phyloP scores from a whole-genome alignment of 345 rosid genomes.

The Theobroma cacao region DNA sequence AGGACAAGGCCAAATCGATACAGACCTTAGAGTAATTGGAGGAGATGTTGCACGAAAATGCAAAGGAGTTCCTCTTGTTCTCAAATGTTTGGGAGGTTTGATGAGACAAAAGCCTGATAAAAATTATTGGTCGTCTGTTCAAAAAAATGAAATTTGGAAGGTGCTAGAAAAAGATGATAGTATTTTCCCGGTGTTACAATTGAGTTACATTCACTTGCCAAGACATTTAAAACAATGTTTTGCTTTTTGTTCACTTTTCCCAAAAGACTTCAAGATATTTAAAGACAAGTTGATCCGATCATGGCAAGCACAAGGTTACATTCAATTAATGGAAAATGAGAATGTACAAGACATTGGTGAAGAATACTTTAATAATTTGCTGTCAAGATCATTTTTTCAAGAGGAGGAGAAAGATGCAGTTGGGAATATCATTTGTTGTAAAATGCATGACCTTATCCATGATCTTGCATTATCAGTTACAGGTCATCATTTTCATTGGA shows the following conservation, averaged over 20 bases:
- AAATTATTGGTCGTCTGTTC: background rate
- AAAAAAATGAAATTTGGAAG: background rate
- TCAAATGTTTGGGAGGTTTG: background rate
- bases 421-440: no score
- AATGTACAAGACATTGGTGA: no score
- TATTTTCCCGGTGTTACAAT: no score
- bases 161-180: background rate
- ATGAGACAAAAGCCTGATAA: background rate
- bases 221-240: background rate
- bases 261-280: background rate
- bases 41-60: background rate
- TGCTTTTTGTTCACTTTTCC: background rate
- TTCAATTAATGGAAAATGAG: no score
- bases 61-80: background rate
- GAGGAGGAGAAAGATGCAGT: no score
- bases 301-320: background rate
- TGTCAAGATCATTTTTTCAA: no score
- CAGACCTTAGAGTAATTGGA: background rate
- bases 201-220: no score
- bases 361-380: no score
- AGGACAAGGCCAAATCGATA: background rate
- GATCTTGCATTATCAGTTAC: no score
- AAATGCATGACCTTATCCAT: no score
- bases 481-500: no score
- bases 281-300: background rate